Percentiles rank a stretch among this genome's conserved stretches.
Evolutionary conservation across 1,284 basidiomycete genomes (phyloP).

Genomic region (Vanrija sp.): DNA sequence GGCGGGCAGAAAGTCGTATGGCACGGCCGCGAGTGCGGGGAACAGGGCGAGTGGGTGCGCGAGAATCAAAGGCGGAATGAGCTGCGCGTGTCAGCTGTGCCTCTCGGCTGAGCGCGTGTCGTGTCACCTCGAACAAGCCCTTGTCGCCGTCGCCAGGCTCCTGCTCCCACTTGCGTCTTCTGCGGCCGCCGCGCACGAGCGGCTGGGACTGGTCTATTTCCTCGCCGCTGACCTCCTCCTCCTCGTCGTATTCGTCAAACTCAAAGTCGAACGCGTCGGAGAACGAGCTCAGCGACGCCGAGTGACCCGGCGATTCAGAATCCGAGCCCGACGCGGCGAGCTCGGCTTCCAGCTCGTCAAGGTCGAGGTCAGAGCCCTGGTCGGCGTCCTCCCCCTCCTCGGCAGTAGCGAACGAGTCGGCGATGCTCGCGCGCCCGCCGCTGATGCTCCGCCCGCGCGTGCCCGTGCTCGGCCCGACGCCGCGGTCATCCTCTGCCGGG

Average conservation of each 20-base stretch:
- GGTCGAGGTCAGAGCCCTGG: constrained; percentile 4
- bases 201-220: constrained; percentile 10
- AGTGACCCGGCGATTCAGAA: background rate
- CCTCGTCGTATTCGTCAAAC: constrained; percentile 9
- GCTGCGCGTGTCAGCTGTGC: constrained; percentile 18
- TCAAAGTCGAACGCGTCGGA: background rate
- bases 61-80: constrained; percentile 44
- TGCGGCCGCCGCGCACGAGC: constrained; percentile 6
- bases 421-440: no score
- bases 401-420: no score
- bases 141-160: constrained; percentile 5
- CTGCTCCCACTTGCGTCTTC: constrained; percentile 13
- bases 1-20: constrained; percentile 46
- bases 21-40: constrained; percentile 40
- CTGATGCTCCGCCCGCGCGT: no score
- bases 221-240: background rate
- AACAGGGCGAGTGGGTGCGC: constrained; percentile 46
- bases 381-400: background rate
- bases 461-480: no score
- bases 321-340: no score
- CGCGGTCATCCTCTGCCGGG: no score
- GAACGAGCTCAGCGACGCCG: no score
- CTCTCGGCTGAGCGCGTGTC: background rate
- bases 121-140: constrained; percentile 12
- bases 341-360: background rate